Percentiles rank a stretch among this genome's conserved stretches.
These are phyloP conservation scores for Geranomyces variabilis DNA, from an alignment of 192 early-diverging fungal genomes.

Conservation along the genomic window DNA sequence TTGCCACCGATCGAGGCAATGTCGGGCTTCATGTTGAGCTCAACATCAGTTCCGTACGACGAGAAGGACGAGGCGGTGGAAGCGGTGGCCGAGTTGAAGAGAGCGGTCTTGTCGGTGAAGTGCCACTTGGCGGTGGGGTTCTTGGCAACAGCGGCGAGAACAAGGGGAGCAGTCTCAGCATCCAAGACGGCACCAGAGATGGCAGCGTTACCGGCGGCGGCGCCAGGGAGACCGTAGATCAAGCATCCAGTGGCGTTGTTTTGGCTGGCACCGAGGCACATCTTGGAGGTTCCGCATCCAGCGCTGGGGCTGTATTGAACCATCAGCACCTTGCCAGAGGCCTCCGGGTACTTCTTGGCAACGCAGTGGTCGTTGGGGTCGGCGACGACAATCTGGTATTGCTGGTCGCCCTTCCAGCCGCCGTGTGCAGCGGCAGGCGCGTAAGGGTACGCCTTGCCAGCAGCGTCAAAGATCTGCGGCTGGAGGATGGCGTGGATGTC, in stretches of 20 bases:
- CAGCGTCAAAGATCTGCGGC: conserved; percentile 5
- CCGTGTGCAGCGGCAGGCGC: conserved; percentile 15
- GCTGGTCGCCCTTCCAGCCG: conserved; percentile 11
- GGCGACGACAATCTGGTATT: conserved; percentile 9
- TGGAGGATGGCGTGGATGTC: conserved; percentile 12
- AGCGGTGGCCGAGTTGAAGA: conserved; percentile 53
- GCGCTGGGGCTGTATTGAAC: neutral
- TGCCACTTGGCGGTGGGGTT: conserved; percentile 35
- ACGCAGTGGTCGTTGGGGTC: neutral
- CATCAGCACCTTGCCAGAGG: conserved; percentile 17
- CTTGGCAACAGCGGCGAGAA: conserved; percentile 30
- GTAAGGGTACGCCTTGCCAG: conserved; percentile 17
- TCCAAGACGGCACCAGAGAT: conserved; percentile 28
- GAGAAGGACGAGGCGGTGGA: conserved; percentile 72
- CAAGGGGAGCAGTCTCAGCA: conserved; percentile 6
- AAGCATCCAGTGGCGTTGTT: conserved; percentile 43
- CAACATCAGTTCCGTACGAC: conserved; percentile 71
- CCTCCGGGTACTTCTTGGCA: conserved; percentile 2
- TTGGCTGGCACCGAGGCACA: conserved; percentile 29
- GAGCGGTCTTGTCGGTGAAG: conserved; percentile 51
- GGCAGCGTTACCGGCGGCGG: conserved; percentile 6
- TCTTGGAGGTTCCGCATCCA: conserved; percentile 15
- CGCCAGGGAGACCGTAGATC: conserved; percentile 24
- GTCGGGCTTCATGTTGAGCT: conserved; percentile 65
- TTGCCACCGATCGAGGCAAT: conserved; percentile 45